Percentiles rank a stretch among this genome's conserved stretches.
Conservation (phyloP, 2,329 filamentous ascomycete species). For the Bisporella sp. region DNA sequence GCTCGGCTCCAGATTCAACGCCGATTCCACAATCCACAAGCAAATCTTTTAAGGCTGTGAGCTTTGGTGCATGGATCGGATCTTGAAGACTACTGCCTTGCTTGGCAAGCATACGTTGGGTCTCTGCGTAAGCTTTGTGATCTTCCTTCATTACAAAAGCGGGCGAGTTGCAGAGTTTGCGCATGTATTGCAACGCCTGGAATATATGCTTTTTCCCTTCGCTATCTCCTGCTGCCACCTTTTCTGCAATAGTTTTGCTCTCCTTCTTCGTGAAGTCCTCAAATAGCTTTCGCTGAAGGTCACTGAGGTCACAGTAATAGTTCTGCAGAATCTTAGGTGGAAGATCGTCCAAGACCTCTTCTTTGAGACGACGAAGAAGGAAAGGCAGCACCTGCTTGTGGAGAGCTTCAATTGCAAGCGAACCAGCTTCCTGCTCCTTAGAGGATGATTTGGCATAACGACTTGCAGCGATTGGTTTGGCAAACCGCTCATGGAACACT, state of each 20-base stretch:
- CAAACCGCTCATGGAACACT: slow-evolving; percentile 86
- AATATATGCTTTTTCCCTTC: slow-evolving; percentile 98
- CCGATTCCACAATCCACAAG: slow-evolving; percentile 99
- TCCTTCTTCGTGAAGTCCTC: slow-evolving; percentile 96
- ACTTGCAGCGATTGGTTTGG: slow-evolving; percentile 84
- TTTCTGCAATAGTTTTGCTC: slow-evolving; percentile 76
- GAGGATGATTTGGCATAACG: slow-evolving; percentile 96
- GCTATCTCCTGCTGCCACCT: slow-evolving; percentile 79
- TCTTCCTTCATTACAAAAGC: slow-evolving; percentile 93
- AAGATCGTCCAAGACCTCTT: slow-evolving; percentile 92
- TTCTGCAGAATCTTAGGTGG: slow-evolving; percentile 98
- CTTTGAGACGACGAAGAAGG: slow-evolving; percentile 89
- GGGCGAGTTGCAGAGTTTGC: slow-evolving; percentile 96
- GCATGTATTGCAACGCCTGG: slow-evolving; percentile 98
- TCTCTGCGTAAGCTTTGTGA: slow-evolving; percentile 83
- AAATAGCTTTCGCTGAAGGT: slow-evolving; percentile 89
- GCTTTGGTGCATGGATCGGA: slow-evolving; percentile 82
- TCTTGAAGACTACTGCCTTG: slow-evolving; percentile 81
- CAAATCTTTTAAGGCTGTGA: slow-evolving; percentile 82
- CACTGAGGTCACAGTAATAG: slow-evolving; percentile 97
- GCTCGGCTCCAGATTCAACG: slow-evolving; percentile 46
- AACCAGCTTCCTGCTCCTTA: slow-evolving; percentile 95
- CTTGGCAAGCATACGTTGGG: slow-evolving; percentile 70
- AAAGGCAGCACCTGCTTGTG: slow-evolving; percentile 98
- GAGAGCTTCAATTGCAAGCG: slow-evolving; percentile 92